Percentiles rank a stretch among this genome's conserved stretches.
Conservation (phyloP, 805 yeast genomes). For the Pichia kluyveri region DNA sequence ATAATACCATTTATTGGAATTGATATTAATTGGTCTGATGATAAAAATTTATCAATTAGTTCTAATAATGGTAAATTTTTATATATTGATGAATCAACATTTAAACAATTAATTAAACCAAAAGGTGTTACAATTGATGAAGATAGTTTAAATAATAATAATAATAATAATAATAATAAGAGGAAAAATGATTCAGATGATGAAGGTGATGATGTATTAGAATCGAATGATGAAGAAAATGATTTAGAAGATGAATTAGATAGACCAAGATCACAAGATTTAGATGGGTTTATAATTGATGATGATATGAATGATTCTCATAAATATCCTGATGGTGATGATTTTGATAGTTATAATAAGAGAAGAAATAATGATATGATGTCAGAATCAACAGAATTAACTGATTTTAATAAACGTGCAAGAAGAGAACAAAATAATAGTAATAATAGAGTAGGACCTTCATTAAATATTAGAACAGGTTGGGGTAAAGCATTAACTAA, state of each 20-base stretch:
- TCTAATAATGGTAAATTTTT: slow-evolving; percentile 8
- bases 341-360: neutral
- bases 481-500: slow-evolving; percentile 14
- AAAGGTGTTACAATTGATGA: slow-evolving; percentile 12
- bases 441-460: neutral
- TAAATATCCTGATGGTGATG: neutral
- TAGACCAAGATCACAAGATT: slow-evolving; percentile 24
- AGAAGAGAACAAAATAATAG: slow-evolving; percentile 1
- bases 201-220: slow-evolving; percentile 15
- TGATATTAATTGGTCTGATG: slow-evolving; percentile 8
- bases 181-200: slow-evolving; percentile 12
- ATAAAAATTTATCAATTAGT: slow-evolving; percentile 5
- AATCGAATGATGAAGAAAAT: slow-evolving; percentile 11
- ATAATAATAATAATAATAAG: slow-evolving; percentile 17
- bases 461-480: slow-evolving; percentile 2
- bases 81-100: slow-evolving; percentile 8
- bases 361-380: slow-evolving; percentile 7
- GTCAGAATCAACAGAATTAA: slow-evolving; percentile 10
- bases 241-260: slow-evolving; percentile 15
- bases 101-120: slow-evolving; percentile 1
- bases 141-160: slow-evolving; percentile 7
- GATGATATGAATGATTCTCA: slow-evolving; percentile 48
- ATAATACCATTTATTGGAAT: slow-evolving; percentile 4
- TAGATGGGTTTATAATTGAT: slow-evolving; percentile 52
- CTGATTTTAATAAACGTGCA: slow-evolving; percentile 6